phyloP scores from a whole-genome alignment of 2,329 filamentous ascomycete species.

The Trichothecium sympodiale region DNA sequence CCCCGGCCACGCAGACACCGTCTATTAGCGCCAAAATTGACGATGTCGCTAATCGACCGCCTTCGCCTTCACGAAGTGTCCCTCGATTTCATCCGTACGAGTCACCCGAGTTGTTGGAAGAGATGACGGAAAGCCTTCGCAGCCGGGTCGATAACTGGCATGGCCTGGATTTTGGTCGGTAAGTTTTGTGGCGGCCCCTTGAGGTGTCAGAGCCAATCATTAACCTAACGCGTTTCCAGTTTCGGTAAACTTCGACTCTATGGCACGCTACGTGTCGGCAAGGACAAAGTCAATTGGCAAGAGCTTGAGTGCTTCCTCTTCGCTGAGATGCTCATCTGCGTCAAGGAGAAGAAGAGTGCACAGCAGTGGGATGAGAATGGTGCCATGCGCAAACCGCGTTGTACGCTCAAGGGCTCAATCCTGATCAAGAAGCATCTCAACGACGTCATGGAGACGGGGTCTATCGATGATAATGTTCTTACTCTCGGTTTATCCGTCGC shows the following conservation, averaged over 20 bases:
- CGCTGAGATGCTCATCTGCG: conserved; percentile 97
- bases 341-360: conserved; percentile 82
- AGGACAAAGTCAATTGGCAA: conserved; percentile 94
- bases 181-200: conserved; percentile 13
- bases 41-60: conserved; percentile 42
- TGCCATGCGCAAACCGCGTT: conserved; percentile 55
- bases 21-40: conserved; percentile 31
- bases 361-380: conserved; percentile 57
- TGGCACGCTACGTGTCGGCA: conserved; percentile 83
- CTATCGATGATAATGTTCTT: conserved; percentile 68
- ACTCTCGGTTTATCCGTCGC: conserved; percentile 84
- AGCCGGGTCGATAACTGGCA: conserved; percentile 97
- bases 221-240: conserved; percentile 27
- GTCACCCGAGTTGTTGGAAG: conserved; percentile 63
- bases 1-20: conserved; percentile 26
- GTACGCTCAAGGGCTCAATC: conserved; percentile 92
- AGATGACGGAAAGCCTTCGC: conserved; percentile 76
- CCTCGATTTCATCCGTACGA: conserved; percentile 62
- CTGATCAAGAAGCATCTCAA: conserved; percentile 97
- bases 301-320: conserved; percentile 96
- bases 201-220: neutral
- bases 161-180: conserved; percentile 80
- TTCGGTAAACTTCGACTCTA: conserved; percentile 90
- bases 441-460: conserved; percentile 64
- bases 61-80: conserved; percentile 46